Base-by-base conservation (phyloP, 2,329 filamentous ascomycete genomes). In the Sclerotinia minor region DNA sequence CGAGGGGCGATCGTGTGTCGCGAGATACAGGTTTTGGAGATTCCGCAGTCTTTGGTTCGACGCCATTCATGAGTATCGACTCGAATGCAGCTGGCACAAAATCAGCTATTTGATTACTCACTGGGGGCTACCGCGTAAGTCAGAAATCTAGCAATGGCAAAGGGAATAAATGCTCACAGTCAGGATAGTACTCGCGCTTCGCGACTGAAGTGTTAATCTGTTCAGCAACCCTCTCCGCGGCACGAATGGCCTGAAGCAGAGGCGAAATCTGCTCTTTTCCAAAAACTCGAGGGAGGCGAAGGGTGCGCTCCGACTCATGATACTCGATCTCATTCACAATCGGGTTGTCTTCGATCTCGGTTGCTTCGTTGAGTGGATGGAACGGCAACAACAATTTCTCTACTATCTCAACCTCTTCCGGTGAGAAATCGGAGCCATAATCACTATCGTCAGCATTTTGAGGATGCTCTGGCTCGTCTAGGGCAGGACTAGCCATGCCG, bases 91-190 rank as follows among this genome's bases (percentile, higher is more conserved):
- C 5, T 35, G n/a, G 41, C 59, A 32, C 24, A 2, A 3, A 49
- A 41, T 68, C 32, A 44, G 67, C 19, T 21, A 65, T 47, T 52
- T 44, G 72, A 24, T 77, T 80, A 75, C 81, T 87, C 79, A 85
- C 89, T 91, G 87, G 78, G 78, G 81, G 83, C 88, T 90, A 79
- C 69, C 73, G 68, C 72, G 83, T 88, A 82, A 86, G 86, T 91
- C 84, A 91, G 87, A 81, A 70, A 69, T 73, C 75, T 71, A 58
- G 69, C 64, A 58, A 47, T 26, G 38, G n/a, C 24, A 9, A 15
- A 3, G 44, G 45, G 55, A 26, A 58, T 35, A 26, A 9, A 63
- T 60, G 50, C 83, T 75, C 77, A 89, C 87, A 77, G 80, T 85
- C 81, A 75, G 85, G 81, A 78, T 85, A 85, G 66, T 70, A 84